Evolutionary conservation across 2,329 filamentous ascomycete species (phyloP).

Genomic region (Fusarium musae): DNA sequence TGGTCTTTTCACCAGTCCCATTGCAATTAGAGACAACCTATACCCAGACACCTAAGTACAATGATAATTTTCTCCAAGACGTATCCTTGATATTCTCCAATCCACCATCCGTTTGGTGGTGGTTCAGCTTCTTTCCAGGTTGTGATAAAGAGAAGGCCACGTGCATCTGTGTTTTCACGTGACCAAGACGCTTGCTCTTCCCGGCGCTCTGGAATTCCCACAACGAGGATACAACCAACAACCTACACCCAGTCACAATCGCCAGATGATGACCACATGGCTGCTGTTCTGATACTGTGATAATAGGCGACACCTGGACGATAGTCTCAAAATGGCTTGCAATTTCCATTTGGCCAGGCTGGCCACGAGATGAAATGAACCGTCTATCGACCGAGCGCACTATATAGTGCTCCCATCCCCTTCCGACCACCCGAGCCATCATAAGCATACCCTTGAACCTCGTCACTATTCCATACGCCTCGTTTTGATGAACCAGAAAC

Average conservation of each 20-base stretch:
- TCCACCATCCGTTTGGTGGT: neutral
- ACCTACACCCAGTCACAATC: constrained; percentile 39
- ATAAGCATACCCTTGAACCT: constrained; percentile 18
- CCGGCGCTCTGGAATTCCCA: constrained; percentile 30
- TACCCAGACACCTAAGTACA: neutral
- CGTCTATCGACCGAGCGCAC: constrained; percentile 1
- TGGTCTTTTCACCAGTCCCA: neutral
- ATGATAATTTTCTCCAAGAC: neutral
- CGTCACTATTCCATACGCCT: neutral
- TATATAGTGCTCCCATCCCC: constrained; percentile 10
- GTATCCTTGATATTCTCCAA: neutral
- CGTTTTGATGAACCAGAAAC: neutral
- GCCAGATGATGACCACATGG: constrained; percentile 25
- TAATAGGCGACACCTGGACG: neutral
- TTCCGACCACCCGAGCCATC: constrained; percentile 34
- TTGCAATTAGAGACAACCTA: neutral
- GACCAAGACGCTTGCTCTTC: constrained; percentile 28
- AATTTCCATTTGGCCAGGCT: constrained; percentile 3
- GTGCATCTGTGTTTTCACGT: constrained; percentile 27
- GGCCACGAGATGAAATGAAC: constrained; percentile 14
- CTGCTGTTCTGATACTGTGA: constrained; percentile 10
- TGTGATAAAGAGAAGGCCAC: neutral
- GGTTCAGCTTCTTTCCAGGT: neutral
- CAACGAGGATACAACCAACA: constrained; percentile 36
- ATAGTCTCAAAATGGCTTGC: neutral